Evolutionary conservation across 345 rosid species (phyloP).

Genomic region (Brassica incana): DNA sequence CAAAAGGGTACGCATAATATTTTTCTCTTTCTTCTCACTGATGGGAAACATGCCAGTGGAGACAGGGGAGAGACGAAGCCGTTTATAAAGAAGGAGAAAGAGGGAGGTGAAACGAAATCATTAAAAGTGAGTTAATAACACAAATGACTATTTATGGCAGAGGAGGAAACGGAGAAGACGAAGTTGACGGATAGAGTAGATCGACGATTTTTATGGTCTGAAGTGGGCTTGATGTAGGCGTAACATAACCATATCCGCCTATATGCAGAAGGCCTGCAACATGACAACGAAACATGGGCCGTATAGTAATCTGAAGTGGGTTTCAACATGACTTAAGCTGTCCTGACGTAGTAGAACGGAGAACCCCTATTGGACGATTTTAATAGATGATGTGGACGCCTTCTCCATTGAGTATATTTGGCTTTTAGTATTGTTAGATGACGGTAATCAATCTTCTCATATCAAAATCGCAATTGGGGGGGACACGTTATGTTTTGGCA

Average conservation of each 20-base stretch:
- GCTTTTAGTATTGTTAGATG: background rate
- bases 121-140: background rate
- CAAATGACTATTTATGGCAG: background rate
- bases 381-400: background rate
- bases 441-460: background rate
- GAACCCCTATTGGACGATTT: background rate
- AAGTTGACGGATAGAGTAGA: background rate
- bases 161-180: background rate
- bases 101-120: background rate
- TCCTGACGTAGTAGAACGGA: background rate
- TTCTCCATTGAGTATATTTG: background rate
- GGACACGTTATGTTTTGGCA: slow-evolving; percentile 18
- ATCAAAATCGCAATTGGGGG: slow-evolving; percentile 8
- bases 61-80: background rate
- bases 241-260: background rate
- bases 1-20: background rate
- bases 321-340: background rate
- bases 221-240: background rate
- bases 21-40: too few species aligned
- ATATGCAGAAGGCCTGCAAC: background rate
- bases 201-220: background rate
- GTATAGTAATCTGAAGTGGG: background rate
- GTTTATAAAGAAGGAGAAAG: background rate
- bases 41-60: too few species aligned
- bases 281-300: background rate